phyloP scores from a whole-genome alignment of 345 rosid species.

The Gossypium longicalyx region DNA sequence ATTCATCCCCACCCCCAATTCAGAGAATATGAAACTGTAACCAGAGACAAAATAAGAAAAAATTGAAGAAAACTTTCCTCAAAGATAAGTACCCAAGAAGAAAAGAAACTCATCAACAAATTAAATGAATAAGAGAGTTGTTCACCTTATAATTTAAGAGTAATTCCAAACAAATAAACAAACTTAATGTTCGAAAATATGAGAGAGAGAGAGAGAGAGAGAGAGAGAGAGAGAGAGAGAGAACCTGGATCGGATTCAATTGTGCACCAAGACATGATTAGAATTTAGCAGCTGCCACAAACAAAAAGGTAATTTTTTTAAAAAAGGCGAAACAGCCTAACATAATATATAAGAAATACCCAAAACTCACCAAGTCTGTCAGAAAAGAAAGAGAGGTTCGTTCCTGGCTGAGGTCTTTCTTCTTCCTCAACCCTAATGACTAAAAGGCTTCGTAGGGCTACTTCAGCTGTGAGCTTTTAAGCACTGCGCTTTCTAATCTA shows the following conservation, averaged over 20 bases:
- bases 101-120: background rate
- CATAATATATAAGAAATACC: background rate
- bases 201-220: background rate
- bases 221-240: background rate
- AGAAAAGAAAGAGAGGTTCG: background rate
- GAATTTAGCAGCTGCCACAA: background rate
- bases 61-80: background rate
- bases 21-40: background rate
- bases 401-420: background rate
- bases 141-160: background rate
- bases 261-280: slow-evolving; percentile 96
- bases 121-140: background rate
- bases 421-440: slow-evolving; percentile 1
- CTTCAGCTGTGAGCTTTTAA: background rate
- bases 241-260: slow-evolving; percentile 97
- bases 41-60: background rate
- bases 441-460: background rate
- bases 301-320: background rate
- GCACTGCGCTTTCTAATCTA: background rate
- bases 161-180: background rate
- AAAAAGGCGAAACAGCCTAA: background rate
- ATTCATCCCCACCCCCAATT: background rate
- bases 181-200: background rate
- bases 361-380: background rate
- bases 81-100: background rate